Base-by-base conservation (phyloP, 2,329 filamentous ascomycete species). In the Endothia cerciana region DNA sequence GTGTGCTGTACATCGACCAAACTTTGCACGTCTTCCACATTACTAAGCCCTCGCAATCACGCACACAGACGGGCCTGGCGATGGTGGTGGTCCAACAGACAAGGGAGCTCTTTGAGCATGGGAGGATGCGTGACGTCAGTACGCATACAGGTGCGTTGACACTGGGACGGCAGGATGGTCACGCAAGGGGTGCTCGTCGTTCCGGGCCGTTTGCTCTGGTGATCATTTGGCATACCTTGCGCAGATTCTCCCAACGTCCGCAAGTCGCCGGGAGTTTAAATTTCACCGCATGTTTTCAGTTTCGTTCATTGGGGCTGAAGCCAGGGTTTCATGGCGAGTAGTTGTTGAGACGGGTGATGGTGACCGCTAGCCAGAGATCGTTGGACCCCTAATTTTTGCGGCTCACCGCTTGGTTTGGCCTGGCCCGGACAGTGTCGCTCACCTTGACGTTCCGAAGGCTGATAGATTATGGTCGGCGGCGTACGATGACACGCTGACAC, bases 121-220 rank as follows among this genome's bases (percentile, higher is more conserved):
- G 25, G n/a, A 43, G 55, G 22, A 40, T 47, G 49, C 45, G 65
- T 67, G 63, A 67, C 65, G 65, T 67, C 65, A 67, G 64, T 55
- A 8, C 30, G 53, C 65, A 62, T 65, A 40, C 36, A 45, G 43
- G 19, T 57, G n/a, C 57, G n/a, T 38, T 41, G 38, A n/a, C 22
- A 17, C 22, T 36, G 17, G 41, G n/a, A 22, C n/a, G 30, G 58
- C 30, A 30, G 47, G 47, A 30, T 62, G 53, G 19, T 33, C 55
- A n/a, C 19, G 38, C 43, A 51, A 36, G 59, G 43, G 58, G 43
- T 6, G 41, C 15, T 36, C 28, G n/a, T 49, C 45, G 45, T 49
- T 25, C 45, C 47, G 47, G 47, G 47, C 47, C 47, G 22, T 51
- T 51, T 28, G 11, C 47, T 51, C 22, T 51, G 47, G 47, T 51